These are phyloP conservation scores for Astrothelium macrocarpum DNA, from an alignment of 495 filamentous ascomycete species.

Conservation along the genomic window DNA sequence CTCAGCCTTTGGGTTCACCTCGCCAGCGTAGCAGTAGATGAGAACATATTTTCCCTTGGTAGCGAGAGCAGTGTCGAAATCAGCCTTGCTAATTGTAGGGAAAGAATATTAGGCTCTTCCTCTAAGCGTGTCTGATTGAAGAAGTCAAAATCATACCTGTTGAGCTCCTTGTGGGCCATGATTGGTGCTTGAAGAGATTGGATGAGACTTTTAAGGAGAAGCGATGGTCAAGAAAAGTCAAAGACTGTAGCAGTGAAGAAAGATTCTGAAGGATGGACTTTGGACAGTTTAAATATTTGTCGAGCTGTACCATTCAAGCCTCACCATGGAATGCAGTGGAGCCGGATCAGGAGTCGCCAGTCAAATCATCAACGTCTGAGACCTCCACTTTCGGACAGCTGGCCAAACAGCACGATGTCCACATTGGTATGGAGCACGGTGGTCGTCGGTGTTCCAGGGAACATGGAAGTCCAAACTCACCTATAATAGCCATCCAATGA, in stretches of 20 bases:
- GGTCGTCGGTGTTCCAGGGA: neutral
- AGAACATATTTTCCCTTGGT: constrained; percentile 25
- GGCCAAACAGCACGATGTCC: neutral
- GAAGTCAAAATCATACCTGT: constrained; percentile 8
- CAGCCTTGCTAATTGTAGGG: constrained; percentile 15
- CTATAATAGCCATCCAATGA: neutral
- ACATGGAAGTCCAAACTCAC: neutral
- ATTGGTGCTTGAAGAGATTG: neutral
- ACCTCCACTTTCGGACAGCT: neutral
- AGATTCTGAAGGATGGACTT: neutral
- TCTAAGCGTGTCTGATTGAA: neutral
- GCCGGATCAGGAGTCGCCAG: neutral
- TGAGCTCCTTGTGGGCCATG: constrained; percentile 22
- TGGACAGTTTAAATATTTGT: neutral
- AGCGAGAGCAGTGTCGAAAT: constrained; percentile 22
- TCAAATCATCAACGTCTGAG: neutral
- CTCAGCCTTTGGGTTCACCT: constrained; percentile 15
- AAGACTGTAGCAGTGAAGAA: neutral
- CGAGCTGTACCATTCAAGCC: neutral
- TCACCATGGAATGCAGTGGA: neutral
- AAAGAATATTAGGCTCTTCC: neutral
- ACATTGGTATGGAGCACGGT: neutral
- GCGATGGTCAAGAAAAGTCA: neutral
- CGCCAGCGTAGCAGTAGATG: constrained; percentile 23
- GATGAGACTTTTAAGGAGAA: neutral